Evolutionary conservation across 2,329 filamentous ascomycete species (phyloP).

Genomic region (Cryphonectria naterciae): DNA sequence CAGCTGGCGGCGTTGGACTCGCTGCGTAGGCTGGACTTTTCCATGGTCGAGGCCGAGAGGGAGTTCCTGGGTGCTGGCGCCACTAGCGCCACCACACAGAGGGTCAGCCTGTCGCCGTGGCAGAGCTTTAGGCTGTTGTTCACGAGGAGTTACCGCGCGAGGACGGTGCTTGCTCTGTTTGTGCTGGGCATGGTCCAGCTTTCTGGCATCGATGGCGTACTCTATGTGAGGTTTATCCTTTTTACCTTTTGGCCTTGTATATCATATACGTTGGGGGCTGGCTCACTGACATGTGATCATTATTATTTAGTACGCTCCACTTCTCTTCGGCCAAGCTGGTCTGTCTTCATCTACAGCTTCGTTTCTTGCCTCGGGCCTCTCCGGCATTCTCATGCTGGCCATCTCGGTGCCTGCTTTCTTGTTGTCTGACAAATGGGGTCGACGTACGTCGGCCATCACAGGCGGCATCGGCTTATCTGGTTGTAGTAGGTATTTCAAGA

Average conservation of each 20-base stretch:
- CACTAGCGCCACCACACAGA: constrained; percentile 35
- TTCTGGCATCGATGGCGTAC: constrained; percentile 64
- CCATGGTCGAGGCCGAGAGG: constrained; percentile 50
- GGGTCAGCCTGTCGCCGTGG: constrained; percentile 38
- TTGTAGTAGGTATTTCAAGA: constrained; percentile 37
- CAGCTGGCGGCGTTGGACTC: constrained; percentile 48
- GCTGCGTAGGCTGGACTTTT: constrained; percentile 48
- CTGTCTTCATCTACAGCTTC: constrained; percentile 56
- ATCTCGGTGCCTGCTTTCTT: constrained; percentile 60
- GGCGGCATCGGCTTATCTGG: constrained; percentile 55
- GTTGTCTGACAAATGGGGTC: constrained; percentile 60
- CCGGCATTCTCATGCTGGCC: constrained; percentile 61
- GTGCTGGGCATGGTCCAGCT: constrained; percentile 64
- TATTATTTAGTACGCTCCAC: constrained; percentile 57
- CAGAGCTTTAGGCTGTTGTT: constrained; percentile 41
- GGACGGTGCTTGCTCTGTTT: constrained; percentile 58
- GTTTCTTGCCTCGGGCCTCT: constrained; percentile 65
- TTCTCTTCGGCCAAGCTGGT: constrained; percentile 63
- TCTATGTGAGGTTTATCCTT: constrained; percentile 51
- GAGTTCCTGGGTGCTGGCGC: constrained; percentile 42
- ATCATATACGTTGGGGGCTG: neutral
- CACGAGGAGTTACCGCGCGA: constrained; percentile 46
- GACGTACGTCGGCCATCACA: constrained; percentile 56
- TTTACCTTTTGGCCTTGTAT: neutral
- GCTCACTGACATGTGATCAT: neutral